Evolutionary conservation across 2,329 filamentous ascomycete genomes (phyloP).

Genomic region (Exophiala sideris): DNA sequence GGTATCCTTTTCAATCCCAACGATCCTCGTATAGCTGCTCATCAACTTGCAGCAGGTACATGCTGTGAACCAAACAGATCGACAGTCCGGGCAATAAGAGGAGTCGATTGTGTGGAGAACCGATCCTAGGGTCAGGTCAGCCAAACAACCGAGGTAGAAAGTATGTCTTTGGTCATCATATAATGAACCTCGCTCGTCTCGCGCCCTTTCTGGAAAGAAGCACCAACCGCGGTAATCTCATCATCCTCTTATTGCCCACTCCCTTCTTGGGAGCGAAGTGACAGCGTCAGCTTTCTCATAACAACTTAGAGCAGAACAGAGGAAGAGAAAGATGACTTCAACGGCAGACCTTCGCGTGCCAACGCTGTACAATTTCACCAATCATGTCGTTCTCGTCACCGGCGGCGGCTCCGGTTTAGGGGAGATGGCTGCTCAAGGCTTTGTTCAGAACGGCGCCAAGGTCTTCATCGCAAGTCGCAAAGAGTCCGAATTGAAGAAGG

Average conservation of each 20-base stretch:
- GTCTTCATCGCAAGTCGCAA: constrained; percentile 56
- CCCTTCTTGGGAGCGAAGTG: neutral
- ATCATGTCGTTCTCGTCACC: constrained; percentile 33
- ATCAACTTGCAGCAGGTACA: no score
- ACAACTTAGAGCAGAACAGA: neutral
- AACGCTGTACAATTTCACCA: constrained; percentile 31
- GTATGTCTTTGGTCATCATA: no score
- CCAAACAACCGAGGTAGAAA: no score
- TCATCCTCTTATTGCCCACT: no score
- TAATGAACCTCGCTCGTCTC: no score
- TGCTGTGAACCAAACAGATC: no score
- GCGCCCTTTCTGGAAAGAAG: neutral
- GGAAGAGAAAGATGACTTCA: constrained; percentile 16
- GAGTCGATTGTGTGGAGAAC: no score
- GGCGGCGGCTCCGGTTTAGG: constrained; percentile 33
- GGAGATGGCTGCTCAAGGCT: constrained; percentile 55
- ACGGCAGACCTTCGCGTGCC: constrained; percentile 28
- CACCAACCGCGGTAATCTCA: neutral
- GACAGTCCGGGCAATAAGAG: no score
- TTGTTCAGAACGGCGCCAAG: constrained; percentile 50
- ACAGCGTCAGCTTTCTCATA: neutral
- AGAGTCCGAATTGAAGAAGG: constrained; percentile 48
- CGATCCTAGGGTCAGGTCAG: no score
- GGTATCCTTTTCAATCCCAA: no score
- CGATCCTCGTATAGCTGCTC: no score